Evolutionary conservation across 257 asterid species (phyloP).

Genomic region (Avicennia marina): DNA sequence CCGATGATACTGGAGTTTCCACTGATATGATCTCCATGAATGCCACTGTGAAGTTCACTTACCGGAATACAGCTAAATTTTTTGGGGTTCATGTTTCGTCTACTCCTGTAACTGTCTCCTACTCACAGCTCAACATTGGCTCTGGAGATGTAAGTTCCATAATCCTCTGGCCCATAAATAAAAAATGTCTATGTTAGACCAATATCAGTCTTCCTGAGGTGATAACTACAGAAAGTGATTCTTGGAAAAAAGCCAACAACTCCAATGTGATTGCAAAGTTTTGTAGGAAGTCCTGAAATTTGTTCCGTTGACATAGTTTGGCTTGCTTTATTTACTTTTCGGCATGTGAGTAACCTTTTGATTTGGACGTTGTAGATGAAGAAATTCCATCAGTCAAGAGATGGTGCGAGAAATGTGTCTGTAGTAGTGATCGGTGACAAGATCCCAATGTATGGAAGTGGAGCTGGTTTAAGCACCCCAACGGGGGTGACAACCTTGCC

Average conservation of each 20-base stretch:
- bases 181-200: too few relatives aligned
- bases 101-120: constrained; percentile 54
- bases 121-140: constrained; percentile 52
- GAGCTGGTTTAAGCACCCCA: constrained; percentile 64
- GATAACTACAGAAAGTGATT: too few relatives aligned
- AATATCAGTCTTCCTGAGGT: too few relatives aligned
- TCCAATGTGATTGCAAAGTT: too few relatives aligned
- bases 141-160: constrained; percentile 51
- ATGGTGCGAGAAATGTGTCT: constrained; percentile 42
- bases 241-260: too few relatives aligned
- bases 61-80: constrained; percentile 61
- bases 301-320: too few relatives aligned
- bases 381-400: constrained; percentile 65
- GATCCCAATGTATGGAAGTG: constrained; percentile 83
- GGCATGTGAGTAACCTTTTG: background rate
- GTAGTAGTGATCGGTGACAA: constrained; percentile 58
- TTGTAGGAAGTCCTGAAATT: too few relatives aligned
- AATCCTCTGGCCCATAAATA: background rate
- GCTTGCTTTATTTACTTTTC: too few relatives aligned
- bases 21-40: constrained; percentile 78
- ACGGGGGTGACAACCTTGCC: constrained; percentile 50
- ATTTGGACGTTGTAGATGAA: constrained; percentile 45
- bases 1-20: constrained; percentile 57
- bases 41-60: constrained; percentile 53
- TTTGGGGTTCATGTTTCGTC: constrained; percentile 78